These are phyloP conservation scores for Periconia macrospinosa DNA, from an alignment of 2,329 filamentous ascomycete genomes.

Conservation along the genomic window DNA sequence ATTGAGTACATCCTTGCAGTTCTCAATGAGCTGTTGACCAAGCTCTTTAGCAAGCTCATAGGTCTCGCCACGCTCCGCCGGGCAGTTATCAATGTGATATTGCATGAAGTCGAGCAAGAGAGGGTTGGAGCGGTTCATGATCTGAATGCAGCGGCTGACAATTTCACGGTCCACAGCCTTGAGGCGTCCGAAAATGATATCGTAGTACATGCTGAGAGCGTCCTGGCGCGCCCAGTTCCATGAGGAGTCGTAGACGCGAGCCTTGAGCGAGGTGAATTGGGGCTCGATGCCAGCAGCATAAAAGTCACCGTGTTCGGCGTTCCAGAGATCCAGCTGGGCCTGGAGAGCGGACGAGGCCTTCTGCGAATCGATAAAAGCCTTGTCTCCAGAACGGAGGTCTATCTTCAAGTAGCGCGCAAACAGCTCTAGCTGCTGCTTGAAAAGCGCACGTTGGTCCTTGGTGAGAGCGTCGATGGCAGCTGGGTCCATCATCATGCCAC, in stretches of 20 bases:
- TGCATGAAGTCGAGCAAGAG: slow-evolving; percentile 98
- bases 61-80: slow-evolving; percentile 92
- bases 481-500: slow-evolving; percentile 99
- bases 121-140: slow-evolving; percentile 99
- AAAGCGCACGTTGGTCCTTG: slow-evolving; percentile 91
- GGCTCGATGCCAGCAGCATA: slow-evolving; percentile 95
- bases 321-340: slow-evolving; percentile 92
- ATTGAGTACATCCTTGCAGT: slow-evolving; percentile 90
- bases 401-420: slow-evolving; percentile 96
- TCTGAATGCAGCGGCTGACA: slow-evolving; percentile 95
- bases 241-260: slow-evolving; percentile 93
- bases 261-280: slow-evolving; percentile 90
- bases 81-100: slow-evolving; percentile 99
- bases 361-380: slow-evolving; percentile 81
- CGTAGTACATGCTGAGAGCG: slow-evolving; percentile 97
- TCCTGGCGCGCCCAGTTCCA: slow-evolving; percentile 99
- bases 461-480: slow-evolving; percentile 95
- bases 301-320: slow-evolving; percentile 91
- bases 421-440: slow-evolving; percentile 97
- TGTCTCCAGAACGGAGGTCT: slow-evolving; percentile 94
- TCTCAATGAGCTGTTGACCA: slow-evolving; percentile 90
- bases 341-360: slow-evolving; percentile 87
- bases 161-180: slow-evolving; percentile 95
- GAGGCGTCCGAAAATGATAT: slow-evolving; percentile 95
- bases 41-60: slow-evolving; percentile 98